Base-by-base conservation (phyloP, 2,329 filamentous ascomycete genomes). In the Talaromyces sp. region DNA sequence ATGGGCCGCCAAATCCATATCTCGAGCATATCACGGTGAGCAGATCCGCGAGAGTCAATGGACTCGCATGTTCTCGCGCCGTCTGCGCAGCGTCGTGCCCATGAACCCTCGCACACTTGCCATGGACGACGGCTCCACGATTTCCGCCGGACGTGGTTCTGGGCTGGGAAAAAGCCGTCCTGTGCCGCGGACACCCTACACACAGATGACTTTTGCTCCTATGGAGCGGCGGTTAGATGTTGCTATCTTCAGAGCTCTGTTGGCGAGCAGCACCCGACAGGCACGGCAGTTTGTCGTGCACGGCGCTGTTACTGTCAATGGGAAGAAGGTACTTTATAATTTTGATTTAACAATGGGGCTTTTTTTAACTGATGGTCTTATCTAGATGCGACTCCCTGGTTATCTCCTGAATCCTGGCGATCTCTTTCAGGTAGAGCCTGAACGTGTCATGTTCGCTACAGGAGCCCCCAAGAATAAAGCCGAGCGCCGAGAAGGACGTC, bases 401-500 rank as follows among this genome's bases (percentile, higher is more conserved):
- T 99, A 99, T 75, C 87, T 92, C 65, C 84, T 99, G 43, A 99
- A 99, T 75, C 95, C 94, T 2, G 94, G 94, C 67, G 94, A 99
- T 74, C 91, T 99, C 86, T 99, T 99, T 82, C 91, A 96, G 74
- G 93, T 99, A 68, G 89, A 97, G 21, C 83, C 90, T 38, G 91
- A 96, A 43, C 86, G 88, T 67, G 94, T 99, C 60, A 83, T 99
- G 75, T 92, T 84, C 69, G 93, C 91, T 35, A 96, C 92, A 1
- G 94, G 94, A 61, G 82, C 84, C 27, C 83, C 85, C 54, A 94
- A 92, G 76, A 75, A 81, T 54, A 71, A 67, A 59, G 59, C 63
- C 21, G 75, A 79, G 63, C 73, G 77, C 57, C 75, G 76, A 17
- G 69, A 73, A 29, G 65, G 67, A 32, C 75, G 77, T 53, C 51